Evolutionary conservation across 805 yeast genomes (phyloP).

Genomic region (Ogataea dorogensis): DNA sequence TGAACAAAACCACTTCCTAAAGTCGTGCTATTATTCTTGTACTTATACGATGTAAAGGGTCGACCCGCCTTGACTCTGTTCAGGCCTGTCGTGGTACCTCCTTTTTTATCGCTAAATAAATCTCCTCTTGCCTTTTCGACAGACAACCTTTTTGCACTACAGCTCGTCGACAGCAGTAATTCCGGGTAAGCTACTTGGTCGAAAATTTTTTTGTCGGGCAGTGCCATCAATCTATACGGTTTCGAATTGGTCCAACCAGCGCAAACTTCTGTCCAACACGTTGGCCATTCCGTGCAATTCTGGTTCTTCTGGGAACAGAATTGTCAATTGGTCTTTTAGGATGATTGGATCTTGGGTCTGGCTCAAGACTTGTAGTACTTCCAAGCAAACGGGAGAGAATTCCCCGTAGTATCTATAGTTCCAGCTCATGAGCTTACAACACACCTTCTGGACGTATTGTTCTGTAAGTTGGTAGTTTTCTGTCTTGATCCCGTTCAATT

Average conservation of each 20-base stretch:
- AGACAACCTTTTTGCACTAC: constrained; percentile 16
- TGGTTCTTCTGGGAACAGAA: constrained; percentile 33
- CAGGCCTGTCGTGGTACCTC: constrained; percentile 13
- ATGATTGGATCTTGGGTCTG: constrained; percentile 39
- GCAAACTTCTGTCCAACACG: constrained; percentile 28
- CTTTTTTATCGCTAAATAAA: constrained; percentile 8
- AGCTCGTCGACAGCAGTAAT: constrained; percentile 10
- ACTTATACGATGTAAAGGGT: constrained; percentile 4
- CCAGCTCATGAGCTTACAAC: constrained; percentile 57
- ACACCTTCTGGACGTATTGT: constrained; percentile 41
- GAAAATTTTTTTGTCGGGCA: constrained; percentile 8
- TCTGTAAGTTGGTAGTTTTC: constrained; percentile 21
- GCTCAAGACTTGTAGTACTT: constrained; percentile 37
- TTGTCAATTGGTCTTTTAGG: constrained; percentile 39
- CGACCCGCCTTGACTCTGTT: constrained; percentile 13
- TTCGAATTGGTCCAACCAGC: constrained; percentile 33
- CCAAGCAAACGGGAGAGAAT: constrained; percentile 44
- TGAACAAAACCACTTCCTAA: not conserved
- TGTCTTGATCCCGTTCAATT: constrained; percentile 23
- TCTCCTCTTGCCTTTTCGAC: constrained; percentile 16
- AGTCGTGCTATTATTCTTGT: constrained; percentile 1
- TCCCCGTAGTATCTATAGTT: constrained; percentile 64
- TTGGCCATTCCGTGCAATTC: constrained; percentile 19
- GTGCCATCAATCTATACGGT: constrained; percentile 9
- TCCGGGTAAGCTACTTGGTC: constrained; percentile 14